Evolutionary conservation across 768 basidiomycete genomes (phyloP).

Genomic region (Kockovaella imperatae): DNA sequence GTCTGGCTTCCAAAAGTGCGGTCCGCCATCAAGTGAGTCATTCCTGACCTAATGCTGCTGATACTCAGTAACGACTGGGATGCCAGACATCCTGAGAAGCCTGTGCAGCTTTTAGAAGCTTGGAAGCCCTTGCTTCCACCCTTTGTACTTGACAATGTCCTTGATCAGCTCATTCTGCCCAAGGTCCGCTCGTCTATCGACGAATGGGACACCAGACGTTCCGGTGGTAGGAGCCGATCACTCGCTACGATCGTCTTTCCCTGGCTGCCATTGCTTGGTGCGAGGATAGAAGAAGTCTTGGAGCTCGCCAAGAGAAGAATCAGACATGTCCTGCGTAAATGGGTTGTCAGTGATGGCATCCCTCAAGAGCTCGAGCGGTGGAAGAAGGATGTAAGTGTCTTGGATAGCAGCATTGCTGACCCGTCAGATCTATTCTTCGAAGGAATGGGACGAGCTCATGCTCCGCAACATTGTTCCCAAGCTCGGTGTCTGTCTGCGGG

Average conservation of each 20-base stretch:
- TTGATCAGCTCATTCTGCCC: slow-evolving; percentile 90
- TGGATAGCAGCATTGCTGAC: slow-evolving; percentile 1
- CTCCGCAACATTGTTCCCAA: slow-evolving; percentile 90
- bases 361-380: slow-evolving; percentile 70
- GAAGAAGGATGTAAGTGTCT: slow-evolving; percentile 59
- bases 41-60: not conserved
- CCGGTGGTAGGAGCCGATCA: slow-evolving; percentile 47
- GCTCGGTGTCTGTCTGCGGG: slow-evolving; percentile 67
- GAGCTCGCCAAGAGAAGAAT: slow-evolving; percentile 81
- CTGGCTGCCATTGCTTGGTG: slow-evolving; percentile 83
- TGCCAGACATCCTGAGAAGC: slow-evolving; percentile 62
- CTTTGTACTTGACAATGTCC: slow-evolving; percentile 87
- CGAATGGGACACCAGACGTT: slow-evolving; percentile 55
- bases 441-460: slow-evolving; percentile 84
- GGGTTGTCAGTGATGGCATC: slow-evolving; percentile 64
- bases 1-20: slow-evolving; percentile 94
- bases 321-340: slow-evolving; percentile 65
- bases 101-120: slow-evolving; percentile 72
- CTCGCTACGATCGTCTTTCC: slow-evolving; percentile 83
- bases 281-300: slow-evolving; percentile 73
- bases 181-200: slow-evolving; percentile 77
- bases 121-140: slow-evolving; percentile 82
- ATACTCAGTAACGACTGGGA: slow-evolving; percentile 73
- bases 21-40: slow-evolving; percentile 66
- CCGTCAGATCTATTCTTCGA: slow-evolving; percentile 60